Percentiles rank a stretch among this genome's conserved stretches.
Conservation (phyloP, 805 yeast genomes). For the Zygoascus ofunaensis region DNA sequence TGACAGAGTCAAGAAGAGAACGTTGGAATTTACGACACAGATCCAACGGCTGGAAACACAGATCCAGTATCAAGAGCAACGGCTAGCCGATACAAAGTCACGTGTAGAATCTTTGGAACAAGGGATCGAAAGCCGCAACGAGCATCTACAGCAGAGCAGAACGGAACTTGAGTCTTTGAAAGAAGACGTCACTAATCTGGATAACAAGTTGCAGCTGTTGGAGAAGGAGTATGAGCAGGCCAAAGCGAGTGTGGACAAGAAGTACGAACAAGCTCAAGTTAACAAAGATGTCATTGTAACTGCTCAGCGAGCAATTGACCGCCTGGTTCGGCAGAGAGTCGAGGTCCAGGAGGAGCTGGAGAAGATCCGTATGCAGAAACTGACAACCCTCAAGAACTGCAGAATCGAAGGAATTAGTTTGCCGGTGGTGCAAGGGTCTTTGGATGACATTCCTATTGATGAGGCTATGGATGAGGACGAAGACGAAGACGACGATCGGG, state of each 20-base stretch:
- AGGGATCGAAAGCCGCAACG: conserved; percentile 31
- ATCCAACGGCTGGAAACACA: conserved; percentile 53
- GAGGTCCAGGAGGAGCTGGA: conserved; percentile 44
- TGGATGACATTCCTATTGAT: conserved; percentile 54
- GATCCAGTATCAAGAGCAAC: conserved; percentile 53
- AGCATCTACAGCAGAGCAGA: conserved; percentile 29
- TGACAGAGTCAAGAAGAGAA: conserved; percentile 20
- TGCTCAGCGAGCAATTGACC: conserved; percentile 13
- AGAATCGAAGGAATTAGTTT: conserved; percentile 59
- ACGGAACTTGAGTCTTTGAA: conserved; percentile 14
- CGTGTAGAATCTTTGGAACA: conserved; percentile 35
- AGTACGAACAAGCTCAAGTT: conserved; percentile 21
- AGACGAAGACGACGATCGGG: conserved; percentile 22
- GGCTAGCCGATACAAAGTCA: conserved; percentile 41
- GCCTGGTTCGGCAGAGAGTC: conserved; percentile 2
- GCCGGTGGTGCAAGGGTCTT: conserved; percentile 53
- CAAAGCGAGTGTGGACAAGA: conserved; percentile 34
- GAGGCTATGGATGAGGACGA: conserved; percentile 33
- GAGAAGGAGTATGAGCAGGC: conserved; percentile 14
- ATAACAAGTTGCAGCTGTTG: conserved; percentile 3
- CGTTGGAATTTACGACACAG: conserved; percentile 52
- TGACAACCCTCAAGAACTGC: conserved; percentile 57
- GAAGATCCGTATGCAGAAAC: conserved; percentile 40
- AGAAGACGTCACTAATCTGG: conserved; percentile 9
- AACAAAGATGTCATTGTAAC: conserved; percentile 22